These are phyloP conservation scores for Penicillium samsonianum DNA, from an alignment of 495 filamentous ascomycete species.

Conservation along the genomic window DNA sequence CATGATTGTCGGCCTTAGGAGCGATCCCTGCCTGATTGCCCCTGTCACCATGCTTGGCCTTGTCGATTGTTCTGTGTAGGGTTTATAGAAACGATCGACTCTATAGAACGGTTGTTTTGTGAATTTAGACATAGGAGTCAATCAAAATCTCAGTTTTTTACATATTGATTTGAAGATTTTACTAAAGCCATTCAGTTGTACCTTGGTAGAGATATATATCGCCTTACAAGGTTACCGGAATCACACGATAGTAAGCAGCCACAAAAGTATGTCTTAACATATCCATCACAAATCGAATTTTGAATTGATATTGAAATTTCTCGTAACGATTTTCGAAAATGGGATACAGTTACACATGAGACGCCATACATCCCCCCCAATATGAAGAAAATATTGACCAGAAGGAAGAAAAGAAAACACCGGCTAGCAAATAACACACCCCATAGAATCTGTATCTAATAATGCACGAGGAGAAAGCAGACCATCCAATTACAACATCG, in stretches of 20 bases:
- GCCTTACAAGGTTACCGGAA: neutral
- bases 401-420: conserved; percentile 22
- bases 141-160: neutral
- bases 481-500: conserved; percentile 20
- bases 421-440: conserved; percentile 25
- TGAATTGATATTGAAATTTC: conserved; percentile 8
- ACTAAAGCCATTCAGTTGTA: too few relatives aligned
- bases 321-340: conserved; percentile 23
- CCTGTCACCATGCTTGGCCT: conserved; percentile 30
- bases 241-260: neutral
- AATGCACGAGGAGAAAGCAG: conserved; percentile 25
- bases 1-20: conserved; percentile 25
- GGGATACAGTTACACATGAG: conserved; percentile 28
- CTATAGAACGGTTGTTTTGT: neutral
- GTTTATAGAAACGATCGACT: conserved; percentile 9
- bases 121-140: too few relatives aligned
- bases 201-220: conserved; percentile 1
- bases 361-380: conserved; percentile 32
- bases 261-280: neutral
- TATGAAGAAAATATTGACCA: conserved; percentile 20
- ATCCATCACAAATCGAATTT: neutral
- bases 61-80: conserved; percentile 17
- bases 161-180: too few relatives aligned
- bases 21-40: conserved; percentile 32
- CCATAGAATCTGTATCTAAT: conserved; percentile 16